A percentile compares a stretch with the other conserved stretches of the same genome.
These are phyloP conservation scores for Flammula alnicola DNA, from an alignment of 1,284 basidiomycete species.

Conservation along the genomic window DNA sequence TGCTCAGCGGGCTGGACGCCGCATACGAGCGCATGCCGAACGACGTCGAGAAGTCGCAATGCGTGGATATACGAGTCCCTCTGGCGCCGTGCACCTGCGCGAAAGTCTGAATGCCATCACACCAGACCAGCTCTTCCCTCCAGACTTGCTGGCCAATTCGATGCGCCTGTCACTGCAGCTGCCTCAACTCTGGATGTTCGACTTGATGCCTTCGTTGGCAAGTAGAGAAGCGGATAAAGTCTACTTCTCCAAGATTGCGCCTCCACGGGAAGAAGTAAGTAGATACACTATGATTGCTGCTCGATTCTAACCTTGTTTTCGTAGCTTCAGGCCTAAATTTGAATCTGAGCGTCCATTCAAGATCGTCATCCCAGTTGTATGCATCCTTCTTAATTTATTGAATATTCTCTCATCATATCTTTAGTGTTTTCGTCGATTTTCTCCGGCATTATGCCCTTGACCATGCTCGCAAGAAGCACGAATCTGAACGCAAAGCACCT, in stretches of 20 bases:
- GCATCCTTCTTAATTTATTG: slow-evolving; percentile 30
- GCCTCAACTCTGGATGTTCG: slow-evolving; percentile 87
- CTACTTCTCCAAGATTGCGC: slow-evolving; percentile 84
- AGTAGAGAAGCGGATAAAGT: slow-evolving; percentile 70
- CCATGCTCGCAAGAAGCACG: slow-evolving; percentile 85
- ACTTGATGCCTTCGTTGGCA: slow-evolving; percentile 82
- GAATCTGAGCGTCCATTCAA: slow-evolving; percentile 83
- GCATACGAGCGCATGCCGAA: slow-evolving; percentile 67
- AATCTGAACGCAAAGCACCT: slow-evolving; percentile 82
- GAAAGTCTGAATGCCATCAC: slow-evolving; percentile 79
- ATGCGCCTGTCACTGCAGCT: slow-evolving; percentile 86
- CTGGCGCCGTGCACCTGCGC: slow-evolving; percentile 83
- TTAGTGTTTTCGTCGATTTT: slow-evolving; percentile 84
- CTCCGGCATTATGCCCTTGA: slow-evolving; percentile 77
- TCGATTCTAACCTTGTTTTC: slow-evolving; percentile 31
- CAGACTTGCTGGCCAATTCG: slow-evolving; percentile 77
- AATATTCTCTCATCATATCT: background rate
- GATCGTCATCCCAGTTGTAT: slow-evolving; percentile 81
- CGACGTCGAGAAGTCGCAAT: slow-evolving; percentile 83
- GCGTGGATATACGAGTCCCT: slow-evolving; percentile 95
- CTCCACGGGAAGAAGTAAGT: slow-evolving; percentile 87
- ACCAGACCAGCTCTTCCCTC: slow-evolving; percentile 64
- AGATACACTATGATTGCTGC: background rate
- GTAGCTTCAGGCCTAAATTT: slow-evolving; percentile 81
- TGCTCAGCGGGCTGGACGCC: slow-evolving; percentile 68